phyloP scores from a whole-genome alignment of 257 asterid genomes.

The Fraxinus quadrangulata region DNA sequence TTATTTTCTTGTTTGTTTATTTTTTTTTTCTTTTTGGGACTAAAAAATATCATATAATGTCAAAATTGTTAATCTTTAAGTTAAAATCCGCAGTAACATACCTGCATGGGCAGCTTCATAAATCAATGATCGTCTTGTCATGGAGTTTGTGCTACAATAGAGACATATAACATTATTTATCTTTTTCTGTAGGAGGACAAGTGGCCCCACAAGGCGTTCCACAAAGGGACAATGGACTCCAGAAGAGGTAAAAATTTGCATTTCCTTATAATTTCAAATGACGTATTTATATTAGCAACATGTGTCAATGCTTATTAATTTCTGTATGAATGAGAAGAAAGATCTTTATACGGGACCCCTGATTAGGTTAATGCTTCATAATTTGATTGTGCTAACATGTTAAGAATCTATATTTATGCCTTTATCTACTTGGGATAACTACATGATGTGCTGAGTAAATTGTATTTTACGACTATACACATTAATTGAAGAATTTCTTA shows the following conservation, averaged over 20 bases:
- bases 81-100: not conserved
- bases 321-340: not conserved
- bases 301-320: not conserved
- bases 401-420: not conserved
- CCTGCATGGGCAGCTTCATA: not conserved
- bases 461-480: not conserved
- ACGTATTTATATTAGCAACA: not conserved
- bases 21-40: not conserved
- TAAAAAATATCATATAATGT: not conserved
- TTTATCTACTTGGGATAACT: not conserved
- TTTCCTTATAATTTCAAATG: not conserved
- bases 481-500: not conserved
- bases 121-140: not conserved
- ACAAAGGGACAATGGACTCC: conserved; percentile 64
- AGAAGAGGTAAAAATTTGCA: conserved; percentile 43
- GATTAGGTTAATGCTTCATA: not conserved
- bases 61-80: not conserved
- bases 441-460: not conserved
- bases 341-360: not conserved
- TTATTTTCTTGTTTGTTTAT: not conserved
- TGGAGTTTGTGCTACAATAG: not conserved
- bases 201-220: conserved; percentile 62
- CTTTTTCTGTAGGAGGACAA: conserved; percentile 42
- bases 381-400: not conserved
- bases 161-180: not conserved